Percentiles rank a stretch among this genome's conserved stretches.
Conservation (phyloP, 352 stramenopile genomes). For the Phytopythium vexans region DNA sequence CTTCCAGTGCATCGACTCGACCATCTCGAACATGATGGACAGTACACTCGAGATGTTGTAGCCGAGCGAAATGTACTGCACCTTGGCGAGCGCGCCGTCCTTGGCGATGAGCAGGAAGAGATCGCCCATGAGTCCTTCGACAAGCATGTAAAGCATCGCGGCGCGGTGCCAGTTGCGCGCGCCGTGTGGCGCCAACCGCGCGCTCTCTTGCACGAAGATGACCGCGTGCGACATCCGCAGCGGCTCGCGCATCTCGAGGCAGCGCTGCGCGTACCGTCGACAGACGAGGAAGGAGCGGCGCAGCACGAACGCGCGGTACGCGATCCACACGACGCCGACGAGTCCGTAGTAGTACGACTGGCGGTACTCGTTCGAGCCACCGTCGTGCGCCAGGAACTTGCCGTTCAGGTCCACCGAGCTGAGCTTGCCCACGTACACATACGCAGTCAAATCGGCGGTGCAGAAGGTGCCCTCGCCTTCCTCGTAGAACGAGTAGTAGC, state of each 20-base stretch:
- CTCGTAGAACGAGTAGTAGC: constrained; percentile 27
- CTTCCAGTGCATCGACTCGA: constrained; percentile 21
- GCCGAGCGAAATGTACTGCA: constrained; percentile 26
- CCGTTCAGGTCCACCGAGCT: constrained; percentile 16
- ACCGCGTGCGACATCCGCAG: constrained; percentile 3
- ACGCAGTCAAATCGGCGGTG: constrained; percentile 10
- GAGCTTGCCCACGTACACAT: constrained; percentile 14
- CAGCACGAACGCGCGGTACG: constrained; percentile 17
- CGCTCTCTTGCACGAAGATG: constrained; percentile 17
- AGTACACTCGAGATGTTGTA: constrained; percentile 21
- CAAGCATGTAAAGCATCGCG: constrained; percentile 13
- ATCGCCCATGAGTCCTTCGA: constrained; percentile 23
- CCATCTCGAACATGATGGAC: constrained; percentile 27
- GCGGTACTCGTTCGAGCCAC: constrained; percentile 7
- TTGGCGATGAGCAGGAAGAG: constrained; percentile 21
- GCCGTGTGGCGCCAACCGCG: constrained; percentile 1
- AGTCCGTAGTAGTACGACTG: constrained; percentile 20
- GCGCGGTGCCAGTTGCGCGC: constrained; percentile 17
- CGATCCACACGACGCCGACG: constrained; percentile 15
- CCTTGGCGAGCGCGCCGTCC: constrained; percentile 14
- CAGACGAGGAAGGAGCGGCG: constrained; percentile 14
- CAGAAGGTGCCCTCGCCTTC: constrained; percentile 18
- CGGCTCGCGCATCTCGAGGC: not conserved
- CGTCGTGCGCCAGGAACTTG: constrained; percentile 10
- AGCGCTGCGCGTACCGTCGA: not conserved